Evolutionary conservation across 73 alveolate genomes (phyloP).

Genomic region (Paramecium caudatum): DNA sequence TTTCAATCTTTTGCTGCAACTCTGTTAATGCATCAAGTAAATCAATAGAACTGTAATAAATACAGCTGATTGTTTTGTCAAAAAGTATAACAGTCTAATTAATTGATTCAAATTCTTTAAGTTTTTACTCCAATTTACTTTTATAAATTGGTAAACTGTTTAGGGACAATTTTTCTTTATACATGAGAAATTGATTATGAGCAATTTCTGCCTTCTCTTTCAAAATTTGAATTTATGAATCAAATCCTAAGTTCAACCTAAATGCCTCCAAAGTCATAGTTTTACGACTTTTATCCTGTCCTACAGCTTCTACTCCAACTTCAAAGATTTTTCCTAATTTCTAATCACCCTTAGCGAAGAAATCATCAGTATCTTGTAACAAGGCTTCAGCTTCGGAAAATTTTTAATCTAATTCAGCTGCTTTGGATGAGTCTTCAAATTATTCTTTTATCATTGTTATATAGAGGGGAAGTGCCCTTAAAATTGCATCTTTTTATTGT

Average conservation of each 20-base stretch:
- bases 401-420: slow-evolving; percentile 55
- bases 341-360: neutral
- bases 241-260: slow-evolving; percentile 58
- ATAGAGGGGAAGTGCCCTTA: neutral
- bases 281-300: slow-evolving; percentile 5
- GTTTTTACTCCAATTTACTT: slow-evolving; percentile 18
- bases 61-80: slow-evolving; percentile 18
- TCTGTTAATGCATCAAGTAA: slow-evolving; percentile 12
- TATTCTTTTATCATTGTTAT: neutral
- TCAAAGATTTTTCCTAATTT: slow-evolving; percentile 40
- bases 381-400: slow-evolving; percentile 18
- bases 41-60: slow-evolving; percentile 51
- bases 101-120: slow-evolving; percentile 42
- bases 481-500: neutral
- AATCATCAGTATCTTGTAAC: neutral
- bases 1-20: slow-evolving; percentile 9
- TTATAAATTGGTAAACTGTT: slow-evolving; percentile 55
- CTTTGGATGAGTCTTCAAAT: slow-evolving; percentile 57
- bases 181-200: neutral
- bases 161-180: slow-evolving; percentile 26
- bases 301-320: slow-evolving; percentile 50
- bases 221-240: neutral
- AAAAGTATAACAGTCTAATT: neutral
- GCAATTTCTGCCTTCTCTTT: slow-evolving; percentile 43
- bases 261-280: slow-evolving; percentile 31